Conservation (phyloP, 1,139 yeast species). For the Hemisphaericaspora subhashii region DNA sequence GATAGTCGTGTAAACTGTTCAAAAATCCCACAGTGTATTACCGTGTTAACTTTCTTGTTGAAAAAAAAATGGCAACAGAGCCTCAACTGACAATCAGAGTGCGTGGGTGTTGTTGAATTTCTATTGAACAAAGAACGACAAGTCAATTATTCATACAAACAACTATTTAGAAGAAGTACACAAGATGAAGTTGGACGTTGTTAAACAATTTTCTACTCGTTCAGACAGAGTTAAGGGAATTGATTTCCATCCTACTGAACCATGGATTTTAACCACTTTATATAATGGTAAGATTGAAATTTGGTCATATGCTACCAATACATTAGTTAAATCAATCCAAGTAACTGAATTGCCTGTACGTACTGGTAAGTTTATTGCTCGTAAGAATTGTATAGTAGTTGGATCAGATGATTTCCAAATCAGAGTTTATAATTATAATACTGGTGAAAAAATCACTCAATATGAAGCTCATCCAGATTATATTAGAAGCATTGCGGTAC, state of each 20-base stretch:
- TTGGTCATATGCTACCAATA: slow-evolving; percentile 85
- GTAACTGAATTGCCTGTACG: slow-evolving; percentile 95
- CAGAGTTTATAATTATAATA: slow-evolving; percentile 90
- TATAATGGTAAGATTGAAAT: slow-evolving; percentile 87
- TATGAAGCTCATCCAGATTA: slow-evolving; percentile 99
- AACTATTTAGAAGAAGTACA: too few relatives aligned
- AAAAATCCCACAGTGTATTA: background rate
- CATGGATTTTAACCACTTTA: slow-evolving; percentile 88
- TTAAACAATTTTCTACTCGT: slow-evolving; percentile 80
- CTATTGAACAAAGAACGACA: too few relatives aligned
- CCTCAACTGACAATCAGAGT: too few relatives aligned
- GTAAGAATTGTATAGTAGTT: slow-evolving; percentile 96
- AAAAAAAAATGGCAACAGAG: background rate
- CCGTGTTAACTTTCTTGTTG: slow-evolving; percentile 9
- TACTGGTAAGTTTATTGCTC: slow-evolving; percentile 90
- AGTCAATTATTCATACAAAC: too few relatives aligned
- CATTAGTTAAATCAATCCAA: slow-evolving; percentile 55
- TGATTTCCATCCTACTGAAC: slow-evolving; percentile 97
- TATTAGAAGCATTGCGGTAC: slow-evolving; percentile 89
- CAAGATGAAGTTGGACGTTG: slow-evolving; percentile 49
- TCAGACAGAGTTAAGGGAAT: slow-evolving; percentile 97
- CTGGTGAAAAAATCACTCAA: slow-evolving; percentile 90
- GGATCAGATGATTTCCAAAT: slow-evolving; percentile 95
- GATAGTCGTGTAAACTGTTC: slow-evolving; percentile 9
- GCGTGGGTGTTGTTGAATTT: too few relatives aligned